A percentile compares a stretch with the other conserved stretches of the same genome.
Evolutionary conservation across 148 eudicot species (phyloP).

Genomic region (Simmondsia chinensis): DNA sequence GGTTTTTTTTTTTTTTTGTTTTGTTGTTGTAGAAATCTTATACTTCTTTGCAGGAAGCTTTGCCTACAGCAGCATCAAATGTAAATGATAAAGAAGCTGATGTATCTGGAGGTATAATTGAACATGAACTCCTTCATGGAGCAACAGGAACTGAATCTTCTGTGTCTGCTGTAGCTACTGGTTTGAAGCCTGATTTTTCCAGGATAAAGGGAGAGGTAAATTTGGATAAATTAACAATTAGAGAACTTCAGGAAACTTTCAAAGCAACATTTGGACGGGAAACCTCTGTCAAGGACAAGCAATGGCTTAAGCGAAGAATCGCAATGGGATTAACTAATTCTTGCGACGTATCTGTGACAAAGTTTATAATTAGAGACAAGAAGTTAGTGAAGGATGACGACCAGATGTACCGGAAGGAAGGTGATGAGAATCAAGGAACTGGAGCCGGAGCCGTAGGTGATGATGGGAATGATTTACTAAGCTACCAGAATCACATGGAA

Average conservation of each 20-base stretch:
- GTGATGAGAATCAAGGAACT: conserved; percentile 23
- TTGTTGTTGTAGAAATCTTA: too few relatives aligned
- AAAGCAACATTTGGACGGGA: conserved; percentile 90
- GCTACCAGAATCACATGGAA: conserved; percentile 17
- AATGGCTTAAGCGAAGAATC: conserved; percentile 95
- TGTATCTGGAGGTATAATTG: conserved; percentile 23
- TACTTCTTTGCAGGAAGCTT: conserved; percentile 28
- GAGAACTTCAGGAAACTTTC: conserved; percentile 91
- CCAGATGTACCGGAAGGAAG: conserved; percentile 20
- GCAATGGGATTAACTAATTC: conserved; percentile 88
- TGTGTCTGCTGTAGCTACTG: conserved; percentile 17
- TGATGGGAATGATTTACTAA: conserved; percentile 22
- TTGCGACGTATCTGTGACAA: conserved; percentile 68
- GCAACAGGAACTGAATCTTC: conserved; percentile 20
- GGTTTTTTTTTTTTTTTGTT: too few relatives aligned
- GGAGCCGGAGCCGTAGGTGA: conserved; percentile 32
- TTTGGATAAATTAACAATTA: conserved; percentile 69
- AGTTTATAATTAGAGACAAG: conserved; percentile 51
- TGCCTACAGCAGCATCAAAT: conserved; percentile 16
- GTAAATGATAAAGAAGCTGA: conserved; percentile 14
- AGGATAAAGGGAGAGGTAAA: conserved; percentile 66
- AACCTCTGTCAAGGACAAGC: conserved; percentile 89
- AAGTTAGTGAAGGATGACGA: conserved; percentile 36
- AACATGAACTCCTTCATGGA: conserved; percentile 23
- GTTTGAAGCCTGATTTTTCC: conserved; percentile 66